These are phyloP conservation scores for Aspergillus coremiiformis DNA, from an alignment of 495 filamentous ascomycete genomes.

Conservation along the genomic window DNA sequence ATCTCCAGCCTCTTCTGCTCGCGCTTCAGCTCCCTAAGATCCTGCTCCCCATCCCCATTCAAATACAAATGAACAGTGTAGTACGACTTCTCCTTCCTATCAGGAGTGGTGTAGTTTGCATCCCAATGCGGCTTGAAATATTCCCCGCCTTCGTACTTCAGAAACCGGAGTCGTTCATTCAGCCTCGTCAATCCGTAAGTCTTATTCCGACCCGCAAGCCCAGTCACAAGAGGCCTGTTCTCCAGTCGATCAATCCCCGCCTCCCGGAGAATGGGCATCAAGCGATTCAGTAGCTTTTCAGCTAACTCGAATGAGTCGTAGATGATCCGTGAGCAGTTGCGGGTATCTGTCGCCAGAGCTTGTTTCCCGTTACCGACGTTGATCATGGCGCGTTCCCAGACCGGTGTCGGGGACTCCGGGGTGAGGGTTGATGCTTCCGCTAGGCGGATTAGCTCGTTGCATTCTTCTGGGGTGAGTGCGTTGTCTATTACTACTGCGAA, in stretches of 20 bases:
- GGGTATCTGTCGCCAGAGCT: conserved; percentile 44
- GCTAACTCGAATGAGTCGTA: conserved; percentile 58
- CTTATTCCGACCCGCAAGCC: conserved; percentile 36
- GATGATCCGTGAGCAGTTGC: conserved; percentile 70
- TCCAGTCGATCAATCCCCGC: conserved; percentile 29
- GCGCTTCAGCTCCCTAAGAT: conserved; percentile 24
- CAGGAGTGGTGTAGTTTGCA: conserved; percentile 54
- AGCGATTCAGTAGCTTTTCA: conserved; percentile 53
- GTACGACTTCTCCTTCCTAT: conserved; percentile 51
- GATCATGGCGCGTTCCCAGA: conserved; percentile 42
- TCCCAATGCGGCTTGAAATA: conserved; percentile 80
- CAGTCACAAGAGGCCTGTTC: conserved; percentile 38
- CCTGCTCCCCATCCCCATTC: conserved; percentile 50
- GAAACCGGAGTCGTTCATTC: conserved; percentile 74
- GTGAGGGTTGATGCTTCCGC: conserved; percentile 42
- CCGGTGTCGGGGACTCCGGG: conserved; percentile 8
- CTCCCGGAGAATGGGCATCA: conserved; percentile 42
- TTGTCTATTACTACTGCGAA: conserved; percentile 61
- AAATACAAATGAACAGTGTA: conserved; percentile 83
- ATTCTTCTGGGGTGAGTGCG: conserved; percentile 54
- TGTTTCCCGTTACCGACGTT: conserved; percentile 60
- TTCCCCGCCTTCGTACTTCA: conserved; percentile 68
- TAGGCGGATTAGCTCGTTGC: conserved; percentile 45
- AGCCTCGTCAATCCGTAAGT: conserved; percentile 51
- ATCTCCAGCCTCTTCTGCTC: conserved; percentile 16